Conservation (phyloP, 2,329 filamentous ascomycete species). For the Sporothrix schenckii region DNA sequence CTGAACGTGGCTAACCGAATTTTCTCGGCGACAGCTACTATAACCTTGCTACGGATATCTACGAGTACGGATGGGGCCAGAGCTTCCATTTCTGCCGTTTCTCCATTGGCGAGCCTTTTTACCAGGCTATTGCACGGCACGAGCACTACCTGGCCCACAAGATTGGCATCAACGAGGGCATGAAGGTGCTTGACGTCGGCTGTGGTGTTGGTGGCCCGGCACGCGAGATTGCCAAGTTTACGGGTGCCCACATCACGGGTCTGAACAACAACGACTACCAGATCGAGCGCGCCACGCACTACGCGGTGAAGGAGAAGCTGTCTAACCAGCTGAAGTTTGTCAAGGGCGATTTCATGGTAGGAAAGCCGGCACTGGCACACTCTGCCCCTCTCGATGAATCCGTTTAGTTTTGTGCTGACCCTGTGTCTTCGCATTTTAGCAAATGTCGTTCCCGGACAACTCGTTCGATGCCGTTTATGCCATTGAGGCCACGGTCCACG, state of each 20-base stretch:
- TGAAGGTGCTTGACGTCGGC: slow-evolving; percentile 92
- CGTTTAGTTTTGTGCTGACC: slow-evolving; percentile 5
- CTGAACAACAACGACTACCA: slow-evolving; percentile 99
- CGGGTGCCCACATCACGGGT: slow-evolving; percentile 83
- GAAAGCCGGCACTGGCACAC: slow-evolving; percentile 29
- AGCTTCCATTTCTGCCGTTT: slow-evolving; percentile 98
- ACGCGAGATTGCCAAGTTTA: slow-evolving; percentile 94
- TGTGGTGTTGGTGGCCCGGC: slow-evolving; percentile 96
- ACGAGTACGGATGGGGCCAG: slow-evolving; percentile 95
- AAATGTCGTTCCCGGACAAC: slow-evolving; percentile 94
- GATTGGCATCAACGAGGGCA: slow-evolving; percentile 81
- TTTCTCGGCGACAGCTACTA: slow-evolving; percentile 59
- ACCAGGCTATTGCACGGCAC: slow-evolving; percentile 90
- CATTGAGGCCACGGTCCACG: slow-evolving; percentile 96
- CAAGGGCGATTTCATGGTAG: slow-evolving; percentile 94
- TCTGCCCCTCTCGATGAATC: not conserved
- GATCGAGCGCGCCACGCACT: slow-evolving; percentile 87
- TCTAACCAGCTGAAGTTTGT: slow-evolving; percentile 79
- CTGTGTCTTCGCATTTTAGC: slow-evolving; percentile 41
- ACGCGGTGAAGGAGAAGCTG: slow-evolving; percentile 80
- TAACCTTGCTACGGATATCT: slow-evolving; percentile 92
- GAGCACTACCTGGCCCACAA: slow-evolving; percentile 95
- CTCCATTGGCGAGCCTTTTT: slow-evolving; percentile 81
- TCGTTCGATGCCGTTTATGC: slow-evolving; percentile 94
- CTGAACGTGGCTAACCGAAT: not conserved